Evolutionary conservation across 2,329 filamentous ascomycete genomes (phyloP).

Genomic region (Ramichloridium luteum): DNA sequence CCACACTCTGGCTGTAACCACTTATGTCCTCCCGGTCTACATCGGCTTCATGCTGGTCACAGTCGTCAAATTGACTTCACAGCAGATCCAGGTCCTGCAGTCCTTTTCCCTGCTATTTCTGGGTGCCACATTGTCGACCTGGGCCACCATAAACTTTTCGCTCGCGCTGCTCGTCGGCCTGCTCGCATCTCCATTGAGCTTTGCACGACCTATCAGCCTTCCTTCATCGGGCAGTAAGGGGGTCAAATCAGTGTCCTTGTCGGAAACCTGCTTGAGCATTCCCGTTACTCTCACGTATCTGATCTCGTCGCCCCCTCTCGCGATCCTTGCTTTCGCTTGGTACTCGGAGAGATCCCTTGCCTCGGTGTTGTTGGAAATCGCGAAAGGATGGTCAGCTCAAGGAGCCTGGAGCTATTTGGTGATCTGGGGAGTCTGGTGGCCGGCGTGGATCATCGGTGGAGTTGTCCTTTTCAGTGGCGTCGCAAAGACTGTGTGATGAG

Average conservation of each 20-base stretch:
- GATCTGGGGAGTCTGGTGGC: constrained; percentile 24
- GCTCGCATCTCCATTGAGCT: constrained; percentile 65
- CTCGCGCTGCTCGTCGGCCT: constrained; percentile 77
- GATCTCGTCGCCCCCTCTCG: constrained; percentile 13
- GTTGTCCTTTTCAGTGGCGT: constrained; percentile 1
- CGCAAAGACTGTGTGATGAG: no score
- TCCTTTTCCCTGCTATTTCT: constrained; percentile 86
- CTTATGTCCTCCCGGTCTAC: constrained; percentile 22
- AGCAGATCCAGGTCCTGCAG: constrained; percentile 69
- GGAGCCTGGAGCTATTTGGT: constrained; percentile 23
- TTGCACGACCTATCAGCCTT: constrained; percentile 37
- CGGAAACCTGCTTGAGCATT: constrained; percentile 7
- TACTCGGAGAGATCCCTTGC: constrained; percentile 11
- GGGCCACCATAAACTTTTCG: constrained; percentile 93
- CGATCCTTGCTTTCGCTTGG: constrained; percentile 14
- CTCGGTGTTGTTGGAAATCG: constrained; percentile 18
- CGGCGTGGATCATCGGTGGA: constrained; percentile 21
- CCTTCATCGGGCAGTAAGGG: constrained; percentile 1
- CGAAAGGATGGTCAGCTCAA: constrained; percentile 22
- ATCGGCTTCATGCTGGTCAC: constrained; percentile 12
- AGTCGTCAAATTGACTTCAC: constrained; percentile 23
- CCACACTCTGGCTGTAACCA: constrained; percentile 33
- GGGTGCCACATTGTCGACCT: constrained; percentile 79
- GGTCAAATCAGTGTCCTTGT: neutral
- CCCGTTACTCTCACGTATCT: constrained; percentile 8